Conservation (phyloP, 1,284 basidiomycete species). For the Moesziomyces sp. region DNA sequence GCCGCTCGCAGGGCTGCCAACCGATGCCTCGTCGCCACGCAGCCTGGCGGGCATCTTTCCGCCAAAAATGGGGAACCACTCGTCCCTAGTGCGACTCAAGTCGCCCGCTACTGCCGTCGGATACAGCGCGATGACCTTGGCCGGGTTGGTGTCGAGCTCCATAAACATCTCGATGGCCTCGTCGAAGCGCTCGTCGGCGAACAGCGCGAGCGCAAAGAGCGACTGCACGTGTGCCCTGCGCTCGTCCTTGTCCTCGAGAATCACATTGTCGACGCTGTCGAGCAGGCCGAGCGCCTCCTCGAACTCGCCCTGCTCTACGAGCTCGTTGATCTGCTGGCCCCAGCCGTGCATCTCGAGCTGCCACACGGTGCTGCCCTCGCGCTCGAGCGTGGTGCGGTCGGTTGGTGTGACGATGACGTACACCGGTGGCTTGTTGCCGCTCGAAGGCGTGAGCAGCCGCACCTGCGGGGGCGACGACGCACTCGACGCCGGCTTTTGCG, state of each 20-base stretch:
- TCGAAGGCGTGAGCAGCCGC: constrained; percentile 44
- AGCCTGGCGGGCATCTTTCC: constrained; percentile 72
- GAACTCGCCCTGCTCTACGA: constrained; percentile 79
- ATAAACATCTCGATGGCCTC: constrained; percentile 87
- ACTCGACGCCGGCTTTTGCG: constrained; percentile 3
- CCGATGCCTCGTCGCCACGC: constrained; percentile 22
- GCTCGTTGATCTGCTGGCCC: constrained; percentile 84
- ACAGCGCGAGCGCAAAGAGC: constrained; percentile 78
- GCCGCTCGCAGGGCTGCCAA: constrained; percentile 17
- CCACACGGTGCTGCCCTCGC: constrained; percentile 75
- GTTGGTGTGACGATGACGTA: constrained; percentile 46
- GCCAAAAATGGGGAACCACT: constrained; percentile 89
- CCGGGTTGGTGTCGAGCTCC: constrained; percentile 88
- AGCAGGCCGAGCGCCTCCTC: constrained; percentile 83
- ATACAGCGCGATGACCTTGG: constrained; percentile 90
- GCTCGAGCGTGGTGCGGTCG: constrained; percentile 44
- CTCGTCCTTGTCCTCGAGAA: constrained; percentile 74
- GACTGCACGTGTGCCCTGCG: constrained; percentile 69
- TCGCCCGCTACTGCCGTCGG: constrained; percentile 83
- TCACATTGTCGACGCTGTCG: constrained; percentile 76
- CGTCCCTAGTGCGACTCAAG: constrained; percentile 75
- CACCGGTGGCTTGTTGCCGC: constrained; percentile 40
- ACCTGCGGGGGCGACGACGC: constrained; percentile 35
- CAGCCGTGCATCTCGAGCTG: constrained; percentile 78
- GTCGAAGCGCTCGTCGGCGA: constrained; percentile 77